Conservation (phyloP, 2,329 filamentous ascomycete species). For the Diaporthe humulicola region DNA sequence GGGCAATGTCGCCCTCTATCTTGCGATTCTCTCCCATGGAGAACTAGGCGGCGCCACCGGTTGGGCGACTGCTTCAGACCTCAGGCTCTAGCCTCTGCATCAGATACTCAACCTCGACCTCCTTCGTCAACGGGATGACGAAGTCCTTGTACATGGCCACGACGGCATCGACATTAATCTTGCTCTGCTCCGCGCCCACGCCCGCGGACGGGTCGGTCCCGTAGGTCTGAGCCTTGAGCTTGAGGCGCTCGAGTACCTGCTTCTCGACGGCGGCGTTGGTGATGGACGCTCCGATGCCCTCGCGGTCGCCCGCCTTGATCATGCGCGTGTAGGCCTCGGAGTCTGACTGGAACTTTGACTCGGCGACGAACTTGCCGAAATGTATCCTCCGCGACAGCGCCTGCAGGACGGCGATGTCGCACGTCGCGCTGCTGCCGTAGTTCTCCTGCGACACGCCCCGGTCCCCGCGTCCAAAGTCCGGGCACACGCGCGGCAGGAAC, state of each 20-base stretch:
- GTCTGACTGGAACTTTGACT: conserved; percentile 92
- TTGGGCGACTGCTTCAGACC: conserved; percentile 26
- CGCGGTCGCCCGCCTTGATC: conserved; percentile 84
- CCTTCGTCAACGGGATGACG: conserved; percentile 97
- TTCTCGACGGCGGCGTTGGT: conserved; percentile 91
- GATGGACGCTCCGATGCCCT: conserved; percentile 89
- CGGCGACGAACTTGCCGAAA: conserved; percentile 98
- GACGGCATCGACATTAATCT: conserved; percentile 94
- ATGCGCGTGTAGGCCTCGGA: conserved; percentile 83
- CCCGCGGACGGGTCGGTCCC: conserved; percentile 85
- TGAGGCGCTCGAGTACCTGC: conserved; percentile 88
- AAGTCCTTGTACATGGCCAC: conserved; percentile 91
- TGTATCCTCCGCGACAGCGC: conserved; percentile 92
- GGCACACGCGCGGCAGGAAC: conserved; percentile 87
- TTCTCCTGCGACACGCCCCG: conserved; percentile 91
- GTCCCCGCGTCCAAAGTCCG: conserved; percentile 81
- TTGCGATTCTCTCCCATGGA: not conserved
- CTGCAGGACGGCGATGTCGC: conserved; percentile 91
- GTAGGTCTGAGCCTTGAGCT: conserved; percentile 92
- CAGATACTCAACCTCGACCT: conserved; percentile 97
- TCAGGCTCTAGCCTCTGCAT: conserved; percentile 84
- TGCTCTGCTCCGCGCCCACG: conserved; percentile 69
- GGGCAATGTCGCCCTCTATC: not conserved
- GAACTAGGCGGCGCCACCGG: not conserved
- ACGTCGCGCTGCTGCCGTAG: conserved; percentile 92